Percentiles rank a stretch among this genome's conserved stretches.
Conservation (phyloP, 2,329 filamentous ascomycete genomes). For the Aspergillus quadricinctus region DNA sequence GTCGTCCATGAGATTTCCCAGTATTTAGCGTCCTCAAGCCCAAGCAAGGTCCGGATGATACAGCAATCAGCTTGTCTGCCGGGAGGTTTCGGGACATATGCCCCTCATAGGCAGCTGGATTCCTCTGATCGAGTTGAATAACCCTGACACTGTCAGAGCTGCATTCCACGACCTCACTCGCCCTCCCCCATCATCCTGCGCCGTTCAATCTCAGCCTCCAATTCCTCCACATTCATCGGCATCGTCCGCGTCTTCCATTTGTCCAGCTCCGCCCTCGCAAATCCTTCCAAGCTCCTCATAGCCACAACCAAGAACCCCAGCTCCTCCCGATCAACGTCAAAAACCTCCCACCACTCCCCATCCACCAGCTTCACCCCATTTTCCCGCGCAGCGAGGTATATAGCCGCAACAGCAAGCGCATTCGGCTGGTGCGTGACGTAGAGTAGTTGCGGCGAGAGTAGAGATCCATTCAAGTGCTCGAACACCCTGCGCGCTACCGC, state of each 20-base stretch:
- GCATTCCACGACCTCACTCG: slow-evolving; percentile 25
- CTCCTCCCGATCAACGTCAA: slow-evolving; percentile 92
- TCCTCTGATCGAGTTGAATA: not conserved
- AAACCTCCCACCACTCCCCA: slow-evolving; percentile 94
- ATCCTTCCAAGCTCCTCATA: slow-evolving; percentile 72
- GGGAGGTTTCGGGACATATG: not conserved
- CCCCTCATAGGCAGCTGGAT: not conserved
- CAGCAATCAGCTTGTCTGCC: not conserved
- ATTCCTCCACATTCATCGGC: slow-evolving; percentile 53
- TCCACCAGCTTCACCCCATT: slow-evolving; percentile 72
- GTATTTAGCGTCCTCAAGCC: not conserved
- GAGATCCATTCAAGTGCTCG: slow-evolving; percentile 76
- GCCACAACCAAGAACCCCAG: slow-evolving; percentile 87
- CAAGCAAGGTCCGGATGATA: not conserved
- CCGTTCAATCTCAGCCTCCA: slow-evolving; percentile 59
- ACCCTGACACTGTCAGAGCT: not conserved
- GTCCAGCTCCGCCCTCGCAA: slow-evolving; percentile 57
- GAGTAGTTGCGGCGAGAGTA: slow-evolving; percentile 82
- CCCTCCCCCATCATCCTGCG: slow-evolving; percentile 41
- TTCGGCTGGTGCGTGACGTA: slow-evolving; percentile 91
- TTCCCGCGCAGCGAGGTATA: slow-evolving; percentile 85
- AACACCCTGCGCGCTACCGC: slow-evolving; percentile 62
- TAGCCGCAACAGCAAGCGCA: slow-evolving; percentile 76
- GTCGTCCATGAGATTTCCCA: not conserved
- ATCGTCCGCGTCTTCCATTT: slow-evolving; percentile 52